Base-by-base conservation (phyloP, 805 yeast species). In the Clavispora vitiphila region DNA sequence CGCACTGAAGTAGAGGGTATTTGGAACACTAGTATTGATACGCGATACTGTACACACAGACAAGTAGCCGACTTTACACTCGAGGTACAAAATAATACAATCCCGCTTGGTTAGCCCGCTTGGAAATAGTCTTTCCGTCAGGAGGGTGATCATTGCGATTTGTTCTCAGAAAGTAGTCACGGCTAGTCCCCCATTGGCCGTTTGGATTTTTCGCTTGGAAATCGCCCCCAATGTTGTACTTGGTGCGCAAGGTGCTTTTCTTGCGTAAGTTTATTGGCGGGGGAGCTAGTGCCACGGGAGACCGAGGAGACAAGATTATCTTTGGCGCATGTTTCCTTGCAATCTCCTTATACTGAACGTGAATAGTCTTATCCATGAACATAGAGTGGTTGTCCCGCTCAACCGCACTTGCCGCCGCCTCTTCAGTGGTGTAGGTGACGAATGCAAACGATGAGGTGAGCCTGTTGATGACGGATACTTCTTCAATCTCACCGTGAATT, bases 381-480 rank as follows among this genome's bases (percentile, higher is more conserved):
- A 81, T 75, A 2, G 95, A 73, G 62, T 87, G 95, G 57, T 89
- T 87, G 56, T 86, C 93, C 47, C 81, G 72, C 60, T 87, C 95
- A 40, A 88, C 86, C 1, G 96, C 96, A 37, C 86, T 73, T 5
- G 93, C 95, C 7, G 96, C 95, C 18, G 93, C 78, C 18, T 74
- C 72, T 51, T 83, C 89, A 9, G 73, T 68, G 26, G 68, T 70
- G 55, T 68, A 88, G 43, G 77, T 77, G 46, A 88, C 76, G 54
- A 88, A 87, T 1, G 95, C 95, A 70, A 85, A 86, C 23, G 76
- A 69, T 38, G 67, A 69, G 38, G 69, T 64, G 3, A 67, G 64
- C 31, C 68, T 77, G 51, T 76, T 77, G 30, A 73, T 60, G 27
- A 84, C 74, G 34, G 83, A 69, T 35, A 80, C 72, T 35, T 77